phyloP scores from a whole-genome alignment of 2,329 filamentous ascomycete genomes.

The Xylariaceae sp. region DNA sequence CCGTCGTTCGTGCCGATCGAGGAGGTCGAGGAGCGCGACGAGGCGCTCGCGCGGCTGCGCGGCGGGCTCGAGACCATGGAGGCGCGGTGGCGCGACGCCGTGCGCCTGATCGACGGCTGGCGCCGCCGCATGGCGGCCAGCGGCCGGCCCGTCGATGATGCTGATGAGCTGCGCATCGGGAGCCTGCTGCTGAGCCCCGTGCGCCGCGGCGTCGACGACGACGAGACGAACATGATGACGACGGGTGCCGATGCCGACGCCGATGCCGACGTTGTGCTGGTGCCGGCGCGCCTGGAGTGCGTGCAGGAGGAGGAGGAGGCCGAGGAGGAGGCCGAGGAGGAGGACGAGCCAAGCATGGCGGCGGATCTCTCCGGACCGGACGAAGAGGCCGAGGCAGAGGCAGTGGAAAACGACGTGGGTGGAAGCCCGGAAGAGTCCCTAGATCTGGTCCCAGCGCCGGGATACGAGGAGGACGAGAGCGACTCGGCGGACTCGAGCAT shows the following conservation, averaged over 20 bases:
- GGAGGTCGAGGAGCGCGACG: conserved; percentile 85
- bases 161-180: conserved; percentile 60
- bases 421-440: conserved; percentile 31
- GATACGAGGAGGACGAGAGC: conserved; percentile 21
- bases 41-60: conserved; percentile 77
- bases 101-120: conserved; percentile 89
- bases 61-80: conserved; percentile 94
- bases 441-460: conserved; percentile 32
- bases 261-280: neutral
- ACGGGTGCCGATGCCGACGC: conserved; percentile 28
- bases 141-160: conserved; percentile 61
- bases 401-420: conserved; percentile 38
- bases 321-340: conserved; percentile 34
- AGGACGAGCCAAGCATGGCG: conserved; percentile 31
- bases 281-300: conserved; percentile 29
- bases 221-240: conserved; percentile 44
- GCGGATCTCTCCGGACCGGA: conserved; percentile 13
- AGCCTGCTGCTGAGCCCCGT: conserved; percentile 52
- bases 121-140: conserved; percentile 68
- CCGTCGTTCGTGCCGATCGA: conserved; percentile 94
- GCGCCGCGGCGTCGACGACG: too few relatives aligned
- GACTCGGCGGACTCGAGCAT: conserved; percentile 32
- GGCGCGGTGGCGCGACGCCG: conserved; percentile 78
- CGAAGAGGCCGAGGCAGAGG: conserved; percentile 65
- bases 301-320: conserved; percentile 37